These are phyloP conservation scores for Pseudogymnoascus pannorum DNA, from an alignment of 2,329 filamentous ascomycete genomes.

Conservation along the genomic window DNA sequence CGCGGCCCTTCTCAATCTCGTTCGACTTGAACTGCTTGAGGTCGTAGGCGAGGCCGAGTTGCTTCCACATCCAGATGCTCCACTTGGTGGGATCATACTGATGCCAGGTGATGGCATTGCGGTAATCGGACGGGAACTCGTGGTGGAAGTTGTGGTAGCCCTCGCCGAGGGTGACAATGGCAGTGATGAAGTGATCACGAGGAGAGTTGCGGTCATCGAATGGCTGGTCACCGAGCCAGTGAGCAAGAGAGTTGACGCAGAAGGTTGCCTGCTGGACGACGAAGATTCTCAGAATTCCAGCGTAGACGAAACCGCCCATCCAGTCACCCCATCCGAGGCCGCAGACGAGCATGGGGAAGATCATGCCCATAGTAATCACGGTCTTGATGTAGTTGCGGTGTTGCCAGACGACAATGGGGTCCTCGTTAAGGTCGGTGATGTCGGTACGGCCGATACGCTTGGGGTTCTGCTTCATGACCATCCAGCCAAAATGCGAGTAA, in stretches of 20 bases:
- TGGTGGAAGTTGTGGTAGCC: conserved; percentile 96
- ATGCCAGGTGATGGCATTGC: conserved; percentile 84
- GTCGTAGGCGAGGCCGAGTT: conserved; percentile 74
- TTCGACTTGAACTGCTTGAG: conserved; percentile 87
- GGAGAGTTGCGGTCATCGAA: conserved; percentile 91
- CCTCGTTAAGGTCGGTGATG: conserved; percentile 81
- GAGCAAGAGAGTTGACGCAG: conserved; percentile 85
- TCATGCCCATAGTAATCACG: conserved; percentile 67
- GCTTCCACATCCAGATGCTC: conserved; percentile 79
- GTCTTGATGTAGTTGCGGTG: conserved; percentile 80
- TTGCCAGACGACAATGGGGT: conserved; percentile 78
- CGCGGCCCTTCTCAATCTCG: conserved; percentile 85
- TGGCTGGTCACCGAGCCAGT: conserved; percentile 87
- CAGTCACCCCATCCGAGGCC: conserved; percentile 77
- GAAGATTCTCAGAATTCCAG: conserved; percentile 77
- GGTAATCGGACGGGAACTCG: conserved; percentile 89
- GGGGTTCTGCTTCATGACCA: conserved; percentile 89
- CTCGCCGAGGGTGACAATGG: conserved; percentile 76
- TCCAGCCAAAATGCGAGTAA: conserved; percentile 83
- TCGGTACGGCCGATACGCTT: conserved; percentile 83
- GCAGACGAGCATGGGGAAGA: conserved; percentile 68
- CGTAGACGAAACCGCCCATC: conserved; percentile 76
- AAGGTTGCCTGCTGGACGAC: conserved; percentile 89
- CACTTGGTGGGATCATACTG: conserved; percentile 92
- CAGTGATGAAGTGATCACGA: conserved; percentile 80